Evolutionary conservation across 495 filamentous ascomycete species (phyloP).

Genomic region (Aspergillus sclerotioniger): DNA sequence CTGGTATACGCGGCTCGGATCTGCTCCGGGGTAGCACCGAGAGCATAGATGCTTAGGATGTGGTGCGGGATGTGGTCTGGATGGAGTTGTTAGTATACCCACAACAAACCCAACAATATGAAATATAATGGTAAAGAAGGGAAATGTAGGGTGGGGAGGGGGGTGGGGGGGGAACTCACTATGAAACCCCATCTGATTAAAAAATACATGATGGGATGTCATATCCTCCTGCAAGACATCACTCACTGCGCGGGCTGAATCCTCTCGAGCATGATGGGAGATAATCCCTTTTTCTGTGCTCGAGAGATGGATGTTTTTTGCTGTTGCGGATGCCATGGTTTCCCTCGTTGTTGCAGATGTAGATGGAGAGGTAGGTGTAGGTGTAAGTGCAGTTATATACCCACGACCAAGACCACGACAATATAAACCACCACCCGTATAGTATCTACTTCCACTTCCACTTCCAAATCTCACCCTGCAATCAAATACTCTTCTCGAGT

Average conservation of each 20-base stretch:
- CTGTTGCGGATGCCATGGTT: constrained; percentile 63
- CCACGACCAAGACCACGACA: too few relatives aligned
- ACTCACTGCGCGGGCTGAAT: constrained; percentile 57
- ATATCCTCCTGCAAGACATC: constrained; percentile 73
- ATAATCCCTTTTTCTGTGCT: constrained; percentile 57
- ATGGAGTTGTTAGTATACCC: background rate
- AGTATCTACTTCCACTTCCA: too few relatives aligned
- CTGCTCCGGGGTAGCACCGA: constrained; percentile 58
- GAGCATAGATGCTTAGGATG: constrained; percentile 69
- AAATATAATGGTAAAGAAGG: background rate
- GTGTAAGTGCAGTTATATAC: too few relatives aligned
- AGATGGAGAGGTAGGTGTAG: too few relatives aligned
- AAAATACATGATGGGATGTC: constrained; percentile 74
- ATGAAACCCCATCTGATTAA: constrained; percentile 66
- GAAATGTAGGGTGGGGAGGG: too few relatives aligned
- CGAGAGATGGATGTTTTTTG: constrained; percentile 58
- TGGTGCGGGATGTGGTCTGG: constrained; percentile 68
- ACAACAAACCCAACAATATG: constrained; percentile 10
- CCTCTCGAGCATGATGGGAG: constrained; percentile 49
- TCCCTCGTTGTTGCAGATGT: too few relatives aligned
- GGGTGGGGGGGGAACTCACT: too few relatives aligned
- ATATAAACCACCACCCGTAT: too few relatives aligned
- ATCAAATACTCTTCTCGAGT: too few relatives aligned
- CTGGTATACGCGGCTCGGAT: constrained; percentile 57
- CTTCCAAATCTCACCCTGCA: too few relatives aligned